Percentiles rank a stretch among this genome's conserved stretches.
Evolutionary conservation across 192 early-diverging fungal genomes (phyloP).

Genomic region (Coemansia pectinata): DNA sequence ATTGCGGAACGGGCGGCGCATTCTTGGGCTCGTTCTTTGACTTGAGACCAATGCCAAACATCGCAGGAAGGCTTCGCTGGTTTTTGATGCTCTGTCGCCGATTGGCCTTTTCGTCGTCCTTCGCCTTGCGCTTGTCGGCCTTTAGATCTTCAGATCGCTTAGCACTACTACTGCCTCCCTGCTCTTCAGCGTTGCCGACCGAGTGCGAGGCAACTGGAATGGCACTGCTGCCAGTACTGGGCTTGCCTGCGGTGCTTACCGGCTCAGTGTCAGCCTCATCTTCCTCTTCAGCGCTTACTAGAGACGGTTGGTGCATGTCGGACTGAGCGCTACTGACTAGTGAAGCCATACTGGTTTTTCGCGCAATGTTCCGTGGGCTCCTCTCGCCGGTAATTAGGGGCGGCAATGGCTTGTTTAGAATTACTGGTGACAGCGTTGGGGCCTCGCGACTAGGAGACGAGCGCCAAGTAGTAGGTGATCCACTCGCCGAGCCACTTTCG

Average conservation of each 20-base stretch:
- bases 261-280: background rate
- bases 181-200: background rate
- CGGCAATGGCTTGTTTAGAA: conserved; percentile 44
- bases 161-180: background rate
- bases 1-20: conserved; percentile 40
- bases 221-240: background rate
- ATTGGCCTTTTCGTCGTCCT: conserved; percentile 33
- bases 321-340: conserved; percentile 1
- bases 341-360: conserved; percentile 14
- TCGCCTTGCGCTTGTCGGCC: conserved; percentile 19
- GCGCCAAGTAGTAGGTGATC: conserved; percentile 7
- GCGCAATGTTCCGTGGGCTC: conserved; percentile 3
- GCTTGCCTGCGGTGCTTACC: background rate
- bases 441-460: background rate
- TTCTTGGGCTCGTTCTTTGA: conserved; percentile 28
- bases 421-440: conserved; percentile 9
- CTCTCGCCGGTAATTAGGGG: conserved; percentile 5
- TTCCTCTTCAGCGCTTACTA: background rate
- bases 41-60: conserved; percentile 49
- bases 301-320: background rate
- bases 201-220: background rate
- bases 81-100: conserved; percentile 55
- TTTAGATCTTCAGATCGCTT: conserved; percentile 3
- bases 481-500: background rate
- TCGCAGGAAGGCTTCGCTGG: conserved; percentile 52